Conservation (phyloP, 2,329 filamentous ascomycete genomes). For the Penicillium oxalicum region DNA sequence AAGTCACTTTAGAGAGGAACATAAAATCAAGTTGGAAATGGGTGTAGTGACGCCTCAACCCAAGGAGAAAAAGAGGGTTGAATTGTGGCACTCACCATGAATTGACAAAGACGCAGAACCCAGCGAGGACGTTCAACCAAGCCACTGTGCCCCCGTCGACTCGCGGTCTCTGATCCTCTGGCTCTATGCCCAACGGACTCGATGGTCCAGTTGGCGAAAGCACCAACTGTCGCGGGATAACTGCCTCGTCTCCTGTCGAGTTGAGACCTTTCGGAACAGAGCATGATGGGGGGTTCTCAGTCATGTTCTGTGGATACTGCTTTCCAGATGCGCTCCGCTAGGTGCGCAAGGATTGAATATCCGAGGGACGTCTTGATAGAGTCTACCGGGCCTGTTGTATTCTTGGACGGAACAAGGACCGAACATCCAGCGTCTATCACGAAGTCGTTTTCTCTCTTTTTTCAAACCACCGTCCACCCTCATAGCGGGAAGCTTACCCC, state of each 20-base stretch:
- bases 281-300: slow-evolving; percentile 5
- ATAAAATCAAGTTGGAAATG: neutral
- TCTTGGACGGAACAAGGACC: too few species aligned
- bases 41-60: too few species aligned
- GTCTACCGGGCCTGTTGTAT: too few species aligned
- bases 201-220: neutral
- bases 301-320: slow-evolving; percentile 2
- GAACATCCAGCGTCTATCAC: too few species aligned
- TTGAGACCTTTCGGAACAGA: neutral
- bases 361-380: too few species aligned
- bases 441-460: too few species aligned
- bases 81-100: slow-evolving; percentile 22
- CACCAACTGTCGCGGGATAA: neutral
- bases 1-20: slow-evolving; percentile 1
- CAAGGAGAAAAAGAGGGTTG: too few species aligned
- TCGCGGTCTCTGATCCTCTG: slow-evolving; percentile 7
- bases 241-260: too few species aligned
- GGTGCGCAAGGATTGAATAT: too few species aligned
- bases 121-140: slow-evolving; percentile 27
- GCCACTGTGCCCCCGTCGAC: slow-evolving; percentile 25
- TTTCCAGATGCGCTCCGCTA: too few species aligned
- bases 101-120: slow-evolving; percentile 31
- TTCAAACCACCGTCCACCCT: too few species aligned
- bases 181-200: neutral
- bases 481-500: slow-evolving; percentile 2